These are phyloP conservation scores for Ziziphus jujuba DNA, from an alignment of 306 rosid genomes.

Conservation along the genomic window DNA sequence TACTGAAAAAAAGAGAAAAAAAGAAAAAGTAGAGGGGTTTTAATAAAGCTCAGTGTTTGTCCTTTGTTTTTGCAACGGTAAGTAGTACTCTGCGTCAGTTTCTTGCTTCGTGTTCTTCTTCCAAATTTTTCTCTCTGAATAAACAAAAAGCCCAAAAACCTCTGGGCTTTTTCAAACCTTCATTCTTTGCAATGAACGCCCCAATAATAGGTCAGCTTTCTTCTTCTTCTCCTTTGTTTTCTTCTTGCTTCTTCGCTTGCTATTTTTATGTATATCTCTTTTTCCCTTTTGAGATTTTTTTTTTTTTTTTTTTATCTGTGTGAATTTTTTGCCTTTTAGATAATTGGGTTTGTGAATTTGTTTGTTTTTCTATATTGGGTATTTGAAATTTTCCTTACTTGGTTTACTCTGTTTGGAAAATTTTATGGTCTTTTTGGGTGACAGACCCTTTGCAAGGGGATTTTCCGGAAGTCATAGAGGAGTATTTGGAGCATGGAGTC, in stretches of 20 bases:
- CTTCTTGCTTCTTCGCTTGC: neutral
- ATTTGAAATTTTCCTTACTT: conserved; percentile 2
- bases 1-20: too few species aligned
- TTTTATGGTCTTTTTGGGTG: conserved; percentile 15
- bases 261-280: neutral
- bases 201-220: conserved; percentile 59
- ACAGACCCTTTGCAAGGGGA: conserved; percentile 95
- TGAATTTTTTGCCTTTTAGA: neutral
- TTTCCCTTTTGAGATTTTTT: neutral
- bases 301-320: neutral
- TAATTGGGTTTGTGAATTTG: too few species aligned
- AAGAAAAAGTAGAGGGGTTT: neutral
- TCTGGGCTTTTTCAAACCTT: conserved; percentile 4
- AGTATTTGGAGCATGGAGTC: conserved; percentile 82
- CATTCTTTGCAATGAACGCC: conserved; percentile 43
- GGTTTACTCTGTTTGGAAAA: neutral
- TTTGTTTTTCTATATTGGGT: neutral
- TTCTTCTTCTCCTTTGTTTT: neutral
- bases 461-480: conserved; percentile 98
- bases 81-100: neutral
- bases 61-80: too few species aligned
- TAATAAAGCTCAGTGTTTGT: too few species aligned
- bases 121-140: neutral
- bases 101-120: neutral
- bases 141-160: neutral